Percentiles rank a stretch among this genome's conserved stretches.
Conservation (phyloP, 148 eudicot genomes). For the Cornus controversa region DNA sequence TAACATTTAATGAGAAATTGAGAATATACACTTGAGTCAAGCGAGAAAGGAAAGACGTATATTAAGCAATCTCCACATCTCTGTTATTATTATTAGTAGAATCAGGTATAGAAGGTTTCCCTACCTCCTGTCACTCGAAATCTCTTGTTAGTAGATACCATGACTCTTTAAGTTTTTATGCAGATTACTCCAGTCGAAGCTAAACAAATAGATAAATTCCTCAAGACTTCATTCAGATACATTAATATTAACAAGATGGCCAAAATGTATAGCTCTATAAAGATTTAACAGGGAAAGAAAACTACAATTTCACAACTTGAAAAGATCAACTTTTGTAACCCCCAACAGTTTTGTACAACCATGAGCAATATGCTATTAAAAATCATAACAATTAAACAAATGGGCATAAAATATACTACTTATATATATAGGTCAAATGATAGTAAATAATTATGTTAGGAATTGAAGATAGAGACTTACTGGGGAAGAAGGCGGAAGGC, state of each 20-base stretch:
- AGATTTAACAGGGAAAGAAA: not conserved
- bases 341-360: not conserved
- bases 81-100: no score
- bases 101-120: not conserved
- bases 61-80: not conserved
- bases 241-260: no score
- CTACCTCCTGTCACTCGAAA: not conserved
- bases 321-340: no score
- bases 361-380: not conserved
- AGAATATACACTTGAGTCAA: not conserved
- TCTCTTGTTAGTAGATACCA: not conserved
- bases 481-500: conserved; percentile 75
- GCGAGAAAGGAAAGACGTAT: not conserved
- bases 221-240: no score
- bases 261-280: no score
- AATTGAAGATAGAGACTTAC: conserved; percentile 33
- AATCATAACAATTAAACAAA: not conserved
- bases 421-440: no score
- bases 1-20: not conserved
- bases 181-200: not conserved
- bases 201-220: no score
- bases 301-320: not conserved
- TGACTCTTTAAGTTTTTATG: not conserved
- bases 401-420: not conserved
- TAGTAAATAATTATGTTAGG: not conserved